These are phyloP conservation scores for Aspergillus aculeatinus DNA, from an alignment of 2,329 filamentous ascomycete genomes.

Conservation along the genomic window DNA sequence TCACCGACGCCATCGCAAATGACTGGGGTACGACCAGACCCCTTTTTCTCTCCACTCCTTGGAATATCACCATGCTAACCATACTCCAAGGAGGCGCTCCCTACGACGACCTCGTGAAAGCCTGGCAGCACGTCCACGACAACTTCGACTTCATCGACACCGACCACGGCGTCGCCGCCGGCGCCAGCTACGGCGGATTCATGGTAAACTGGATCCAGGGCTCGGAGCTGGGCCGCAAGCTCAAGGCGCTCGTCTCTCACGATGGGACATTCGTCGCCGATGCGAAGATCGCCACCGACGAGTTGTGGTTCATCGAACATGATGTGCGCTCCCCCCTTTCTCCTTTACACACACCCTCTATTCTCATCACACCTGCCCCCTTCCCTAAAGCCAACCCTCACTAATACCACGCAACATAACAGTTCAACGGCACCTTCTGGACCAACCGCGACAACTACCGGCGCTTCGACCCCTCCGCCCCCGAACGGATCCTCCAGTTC, in stretches of 20 bases:
- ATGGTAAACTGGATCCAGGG: slow-evolving; percentile 83
- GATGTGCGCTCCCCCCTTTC: slow-evolving; percentile 29
- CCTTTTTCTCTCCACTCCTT: too few species aligned
- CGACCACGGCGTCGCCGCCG: slow-evolving; percentile 40
- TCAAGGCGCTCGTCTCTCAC: slow-evolving; percentile 85
- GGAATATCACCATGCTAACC: background rate
- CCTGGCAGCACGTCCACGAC: slow-evolving; percentile 66
- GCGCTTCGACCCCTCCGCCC: slow-evolving; percentile 64
- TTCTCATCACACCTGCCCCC: background rate
- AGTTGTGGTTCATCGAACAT: slow-evolving; percentile 54
- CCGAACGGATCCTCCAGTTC: slow-evolving; percentile 65
- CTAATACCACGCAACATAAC: background rate
- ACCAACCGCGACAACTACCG: slow-evolving; percentile 61
- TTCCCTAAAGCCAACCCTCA: background rate
- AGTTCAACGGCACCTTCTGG: slow-evolving; percentile 53
- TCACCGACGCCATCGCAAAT: slow-evolving; percentile 72
- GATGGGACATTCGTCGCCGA: slow-evolving; percentile 75
- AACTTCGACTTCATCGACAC: slow-evolving; percentile 42
- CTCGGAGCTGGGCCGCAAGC: slow-evolving; percentile 74
- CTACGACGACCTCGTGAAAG: slow-evolving; percentile 77
- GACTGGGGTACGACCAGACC: slow-evolving; percentile 66
- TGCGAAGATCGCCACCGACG: slow-evolving; percentile 51
- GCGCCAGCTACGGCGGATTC: slow-evolving; percentile 45
- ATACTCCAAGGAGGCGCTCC: slow-evolving; percentile 47
- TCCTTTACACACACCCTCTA: background rate